Evolutionary conservation across 352 stramenopile species (phyloP), one percentile per base, ranked within the genome.

Genomic region (Phytophthora sojae): DNA sequence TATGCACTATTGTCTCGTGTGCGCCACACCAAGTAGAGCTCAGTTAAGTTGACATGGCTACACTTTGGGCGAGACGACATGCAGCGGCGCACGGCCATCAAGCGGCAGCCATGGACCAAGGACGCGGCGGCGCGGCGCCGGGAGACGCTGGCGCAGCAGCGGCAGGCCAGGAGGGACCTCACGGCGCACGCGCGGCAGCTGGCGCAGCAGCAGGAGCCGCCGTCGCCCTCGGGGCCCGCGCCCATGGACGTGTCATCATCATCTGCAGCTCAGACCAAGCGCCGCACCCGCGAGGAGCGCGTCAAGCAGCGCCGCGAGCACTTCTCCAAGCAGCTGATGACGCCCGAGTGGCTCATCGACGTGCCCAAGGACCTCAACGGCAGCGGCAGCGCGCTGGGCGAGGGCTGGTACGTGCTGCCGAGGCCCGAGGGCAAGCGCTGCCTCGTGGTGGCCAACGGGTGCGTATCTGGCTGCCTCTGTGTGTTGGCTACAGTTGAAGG

Each of bases 361-460:
- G 73, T 97, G 1, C 94, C 93, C 6, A 67, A 45, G 26, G 89
- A 95, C 57, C 79, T 98, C 45, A 96, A 98, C 61, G 91, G 91
- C 57, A 83, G 67, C 29, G 86, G 79, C 23, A 95, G 82, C 63
- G 66, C 72, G 23, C 65, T 88, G 2, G 91, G 90, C 30, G 83
- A 84, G 9, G 93, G 91, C 45, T 98, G 94, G 94, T 97, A 94
- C 62, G 93, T 98, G 66, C 69, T 97, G 64, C 89, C 94, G 15
- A 82, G 92, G n/a, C 94, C 94, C 2, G 94, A 98, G 57, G 94
- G 94, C 56, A 97, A 97, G 76, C 87, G 91, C 45, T 96, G 90
- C 51, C 73, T 98, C 11, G 88, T 98, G 29, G 86, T 98, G 50
- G 80, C 93, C 25, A 91, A 91, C 57, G 88, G 91, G 83, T 96